Evolutionary conservation across 257 asterid species (phyloP), one percentile per base, ranked within the genome.

Genomic region (Nicotiana paniculata): DNA sequence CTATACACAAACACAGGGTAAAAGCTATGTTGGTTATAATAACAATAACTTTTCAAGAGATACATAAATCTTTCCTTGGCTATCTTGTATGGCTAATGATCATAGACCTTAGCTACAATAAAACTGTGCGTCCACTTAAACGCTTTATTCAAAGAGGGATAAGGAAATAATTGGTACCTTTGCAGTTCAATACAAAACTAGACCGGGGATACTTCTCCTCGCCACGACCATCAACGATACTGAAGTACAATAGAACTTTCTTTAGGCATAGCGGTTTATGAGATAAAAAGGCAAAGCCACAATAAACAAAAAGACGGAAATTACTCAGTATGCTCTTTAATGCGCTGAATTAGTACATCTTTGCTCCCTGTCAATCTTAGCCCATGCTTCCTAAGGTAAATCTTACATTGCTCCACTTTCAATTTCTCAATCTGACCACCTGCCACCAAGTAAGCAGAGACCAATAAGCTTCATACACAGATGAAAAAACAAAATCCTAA

Each of bases 291-390:
- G 46, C 28, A 76, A 72, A 16, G 35, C 26, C 35, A 46, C 77
- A 81, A 43, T 32, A 48, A 82, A 75, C 32, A 7, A 59, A 46
- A 53, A 54, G 4, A 32, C 48, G 59, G 67, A 83, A 32, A 74
- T 80, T 91, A 95, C 99, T 90, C 90, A 6, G 88, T 87, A 81
- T 95, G 97, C 89, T 93, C 98, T 87, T 90, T 88, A 69, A 95
- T 95, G 53, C 99, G 85, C 85, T 82, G 89, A 63, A 91, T 88
- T 8, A 93, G 88, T 24, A 82, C 88, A 58, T 88, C 93, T 77
- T 93, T 95, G 62, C 80, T 93, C 35, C 99, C 99, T 26, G 97
- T 87, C 89, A 95, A 85, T 90, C 99, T 92, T 81, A 95, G 85
- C 37, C 90, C 95, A 84, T 93, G 93, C 82, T 91, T 92, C 88